phyloP scores from a whole-genome alignment of 2,329 filamentous ascomycete genomes.

The Aspergillus udagawae region DNA sequence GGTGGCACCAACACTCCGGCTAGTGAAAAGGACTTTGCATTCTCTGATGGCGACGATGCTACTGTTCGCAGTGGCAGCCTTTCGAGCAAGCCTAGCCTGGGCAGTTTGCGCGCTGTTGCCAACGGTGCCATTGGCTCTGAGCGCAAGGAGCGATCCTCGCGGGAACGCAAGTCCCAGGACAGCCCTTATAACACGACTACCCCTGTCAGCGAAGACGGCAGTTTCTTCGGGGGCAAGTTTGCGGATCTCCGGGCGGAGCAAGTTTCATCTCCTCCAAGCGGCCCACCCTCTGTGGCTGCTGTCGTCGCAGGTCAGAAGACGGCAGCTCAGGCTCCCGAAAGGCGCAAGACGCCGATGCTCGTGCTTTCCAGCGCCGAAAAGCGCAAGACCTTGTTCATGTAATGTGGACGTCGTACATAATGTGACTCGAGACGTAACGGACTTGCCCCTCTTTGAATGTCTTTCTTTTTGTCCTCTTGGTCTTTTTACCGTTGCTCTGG shows the following conservation, averaged over 20 bases:
- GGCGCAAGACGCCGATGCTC: slow-evolving; percentile 80
- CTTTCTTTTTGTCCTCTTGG: slow-evolving; percentile 13
- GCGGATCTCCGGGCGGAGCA: slow-evolving; percentile 45
- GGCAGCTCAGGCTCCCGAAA: slow-evolving; percentile 52
- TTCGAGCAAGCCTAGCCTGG: slow-evolving; percentile 68
- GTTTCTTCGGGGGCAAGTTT: slow-evolving; percentile 53
- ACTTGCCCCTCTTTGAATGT: slow-evolving; percentile 23
- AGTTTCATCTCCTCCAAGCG: slow-evolving; percentile 25
- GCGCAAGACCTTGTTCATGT: slow-evolving; percentile 69
- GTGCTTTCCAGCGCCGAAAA: slow-evolving; percentile 87
- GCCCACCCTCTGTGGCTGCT: slow-evolving; percentile 36
- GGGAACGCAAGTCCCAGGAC: slow-evolving; percentile 52
- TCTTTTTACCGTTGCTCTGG: neutral
- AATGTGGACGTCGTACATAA: slow-evolving; percentile 34
- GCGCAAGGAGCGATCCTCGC: slow-evolving; percentile 65
- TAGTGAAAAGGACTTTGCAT: slow-evolving; percentile 70
- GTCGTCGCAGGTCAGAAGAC: slow-evolving; percentile 51
- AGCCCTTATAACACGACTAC: slow-evolving; percentile 59
- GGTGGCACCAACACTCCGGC: slow-evolving; percentile 81
- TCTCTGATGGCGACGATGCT: slow-evolving; percentile 72
- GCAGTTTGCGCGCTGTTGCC: slow-evolving; percentile 71
- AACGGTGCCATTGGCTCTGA: slow-evolving; percentile 87
- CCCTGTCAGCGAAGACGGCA: slow-evolving; percentile 59
- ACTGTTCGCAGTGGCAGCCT: slow-evolving; percentile 74
- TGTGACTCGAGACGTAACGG: slow-evolving; percentile 33